Percentiles rank a stretch among this genome's conserved stretches.
phyloP scores from a whole-genome alignment of 2,329 filamentous ascomycete species.

The Pseudopithomyces chartarum region DNA sequence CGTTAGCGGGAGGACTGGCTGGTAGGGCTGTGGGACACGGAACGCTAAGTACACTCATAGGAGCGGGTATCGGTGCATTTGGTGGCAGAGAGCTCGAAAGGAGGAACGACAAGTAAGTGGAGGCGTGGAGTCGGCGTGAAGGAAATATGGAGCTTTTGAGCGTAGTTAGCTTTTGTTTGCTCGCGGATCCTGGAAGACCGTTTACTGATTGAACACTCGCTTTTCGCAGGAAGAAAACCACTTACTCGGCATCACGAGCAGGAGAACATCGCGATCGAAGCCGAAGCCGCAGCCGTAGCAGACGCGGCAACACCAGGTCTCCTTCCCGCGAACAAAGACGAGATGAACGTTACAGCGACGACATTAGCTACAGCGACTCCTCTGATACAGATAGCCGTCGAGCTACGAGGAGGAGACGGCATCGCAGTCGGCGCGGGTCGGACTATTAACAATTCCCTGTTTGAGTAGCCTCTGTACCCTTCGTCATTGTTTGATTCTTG shows the following conservation, averaged over 20 bases:
- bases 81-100: conserved; percentile 35
- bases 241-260: conserved; percentile 9
- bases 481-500: not conserved
- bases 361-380: conserved; percentile 19
- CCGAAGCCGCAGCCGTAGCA: conserved; percentile 13
- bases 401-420: conserved; percentile 11
- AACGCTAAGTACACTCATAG: conserved; percentile 44
- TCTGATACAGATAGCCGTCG: conserved; percentile 20
- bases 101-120: conserved; percentile 32
- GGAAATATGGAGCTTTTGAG: not conserved
- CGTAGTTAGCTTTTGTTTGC: not conserved
- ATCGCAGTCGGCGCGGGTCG: conserved; percentile 12
- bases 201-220: conserved; percentile 12
- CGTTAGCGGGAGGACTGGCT: conserved; percentile 44
- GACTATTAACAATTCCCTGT: not conserved
- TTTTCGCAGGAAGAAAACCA: conserved; percentile 16
- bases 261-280: conserved; percentile 9
- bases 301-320: conserved; percentile 17
- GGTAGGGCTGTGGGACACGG: conserved; percentile 38
- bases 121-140: conserved; percentile 3
- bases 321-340: conserved; percentile 18
- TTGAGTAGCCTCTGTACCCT: not conserved
- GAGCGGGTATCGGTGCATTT: conserved; percentile 41
- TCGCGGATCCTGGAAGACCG: not conserved
- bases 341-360: conserved; percentile 16